Conservation (phyloP, 2,329 filamentous ascomycete genomes). For the Fusarium guadeloupense region DNA sequence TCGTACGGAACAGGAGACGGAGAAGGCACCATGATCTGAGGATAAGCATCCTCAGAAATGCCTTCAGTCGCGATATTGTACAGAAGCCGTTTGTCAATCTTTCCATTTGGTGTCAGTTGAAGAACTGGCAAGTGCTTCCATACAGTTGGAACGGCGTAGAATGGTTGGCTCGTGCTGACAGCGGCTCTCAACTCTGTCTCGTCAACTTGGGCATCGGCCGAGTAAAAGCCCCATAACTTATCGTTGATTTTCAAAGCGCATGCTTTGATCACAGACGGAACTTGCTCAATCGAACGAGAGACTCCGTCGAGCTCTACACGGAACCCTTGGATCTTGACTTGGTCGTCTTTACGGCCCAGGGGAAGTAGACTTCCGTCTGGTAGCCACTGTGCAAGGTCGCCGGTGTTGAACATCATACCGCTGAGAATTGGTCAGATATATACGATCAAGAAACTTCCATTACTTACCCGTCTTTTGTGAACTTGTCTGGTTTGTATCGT, state of each 20-base stretch:
- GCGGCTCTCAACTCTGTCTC: conserved; percentile 14
- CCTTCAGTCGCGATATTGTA: conserved; percentile 7
- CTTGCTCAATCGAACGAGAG: conserved; percentile 13
- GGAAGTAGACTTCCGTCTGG: conserved; percentile 28
- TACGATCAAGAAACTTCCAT: accelerated
- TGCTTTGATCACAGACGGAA: conserved; percentile 2
- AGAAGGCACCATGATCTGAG: conserved; percentile 9
- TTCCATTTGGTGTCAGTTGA: conserved; percentile 27
- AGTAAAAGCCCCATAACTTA: conserved; percentile 20
- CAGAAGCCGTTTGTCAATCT: conserved; percentile 18
- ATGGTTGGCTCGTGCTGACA: conserved; percentile 10
- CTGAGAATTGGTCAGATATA: conserved; percentile 35
- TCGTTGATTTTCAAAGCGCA: conserved; percentile 23
- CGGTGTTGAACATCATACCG: conserved; percentile 44
- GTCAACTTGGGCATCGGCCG: conserved; percentile 5
- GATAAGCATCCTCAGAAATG: background rate
- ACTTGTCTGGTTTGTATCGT: conserved; percentile 40
- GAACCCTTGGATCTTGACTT: conserved; percentile 29
- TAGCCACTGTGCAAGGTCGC: conserved; percentile 21
- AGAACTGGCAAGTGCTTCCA: conserved; percentile 21
- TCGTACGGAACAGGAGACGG: background rate
- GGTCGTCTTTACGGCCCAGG: conserved; percentile 31
- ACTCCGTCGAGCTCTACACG: conserved; percentile 21
- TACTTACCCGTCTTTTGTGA: conserved; percentile 17
- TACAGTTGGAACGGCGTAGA: conserved; percentile 24